These are phyloP conservation scores for Boletellus emodensis DNA, from an alignment of 768 basidiomycete genomes.

Conservation along the genomic window DNA sequence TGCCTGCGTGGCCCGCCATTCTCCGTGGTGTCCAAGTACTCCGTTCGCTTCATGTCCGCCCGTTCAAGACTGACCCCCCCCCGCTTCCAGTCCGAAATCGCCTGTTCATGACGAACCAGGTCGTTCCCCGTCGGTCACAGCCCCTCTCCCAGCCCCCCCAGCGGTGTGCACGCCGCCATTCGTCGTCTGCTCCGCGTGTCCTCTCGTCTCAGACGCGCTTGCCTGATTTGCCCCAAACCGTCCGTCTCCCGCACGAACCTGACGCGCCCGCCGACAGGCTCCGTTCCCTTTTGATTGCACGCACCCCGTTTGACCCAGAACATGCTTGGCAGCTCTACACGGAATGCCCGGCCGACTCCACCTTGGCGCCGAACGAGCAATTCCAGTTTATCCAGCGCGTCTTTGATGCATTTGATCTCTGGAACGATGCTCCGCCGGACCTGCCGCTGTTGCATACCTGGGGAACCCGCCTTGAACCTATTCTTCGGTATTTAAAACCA, in stretches of 20 bases:
- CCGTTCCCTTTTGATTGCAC: conserved; percentile 16
- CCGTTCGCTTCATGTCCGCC: conserved; percentile 1
- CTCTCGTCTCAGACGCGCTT: conserved; percentile 12
- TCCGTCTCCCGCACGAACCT: conserved; percentile 3
- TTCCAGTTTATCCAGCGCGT: conserved; percentile 27
- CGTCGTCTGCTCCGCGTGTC: conserved; percentile 16
- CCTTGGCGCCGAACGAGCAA: conserved; percentile 23
- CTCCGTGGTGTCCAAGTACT: conserved; percentile 47
- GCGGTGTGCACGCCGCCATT: conserved; percentile 22
- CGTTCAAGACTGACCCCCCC: conserved; percentile 5
- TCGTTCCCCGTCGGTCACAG: conserved; percentile 26
- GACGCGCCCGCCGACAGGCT: conserved; percentile 11
- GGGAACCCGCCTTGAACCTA: conserved; percentile 35
- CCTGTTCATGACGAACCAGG: conserved; percentile 36
- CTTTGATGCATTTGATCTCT: conserved; percentile 11
- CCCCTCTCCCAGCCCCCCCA: conserved; percentile 9
- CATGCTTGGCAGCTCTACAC: conserved; percentile 40
- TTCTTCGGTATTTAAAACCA: conserved; percentile 30
- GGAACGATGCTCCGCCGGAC: conserved; percentile 12
- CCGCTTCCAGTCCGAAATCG: conserved; percentile 31
- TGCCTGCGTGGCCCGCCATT: conserved; percentile 46
- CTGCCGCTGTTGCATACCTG: conserved; percentile 28
- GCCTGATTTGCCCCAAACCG: conserved; percentile 5
- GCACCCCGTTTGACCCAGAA: conserved; percentile 32
- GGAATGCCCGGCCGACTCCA: conserved; percentile 10